Evolutionary conservation across 2,329 filamentous ascomycete species (phyloP), one percentile per base, ranked within the genome.

Genomic region (Xylariales sp.): DNA sequence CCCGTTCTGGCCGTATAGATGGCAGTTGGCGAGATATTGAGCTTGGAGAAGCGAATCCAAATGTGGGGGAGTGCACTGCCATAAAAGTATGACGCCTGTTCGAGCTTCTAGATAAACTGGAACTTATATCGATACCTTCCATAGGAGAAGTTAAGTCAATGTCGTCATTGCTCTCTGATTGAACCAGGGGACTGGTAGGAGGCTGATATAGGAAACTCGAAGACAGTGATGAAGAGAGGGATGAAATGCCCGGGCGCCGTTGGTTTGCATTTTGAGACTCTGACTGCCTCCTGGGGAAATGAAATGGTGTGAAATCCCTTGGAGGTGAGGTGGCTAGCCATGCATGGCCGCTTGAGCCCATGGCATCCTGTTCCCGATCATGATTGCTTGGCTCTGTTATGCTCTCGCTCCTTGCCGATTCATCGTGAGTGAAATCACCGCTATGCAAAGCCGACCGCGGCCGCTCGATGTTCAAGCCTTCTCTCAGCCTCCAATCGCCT

Each of bases 151-250:
- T 70, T 33, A 84, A 69, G 41, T 88, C 81, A 16, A 84, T 55
- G 48, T 93, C 88, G 6, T 88, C 83, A 49, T 90, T 93, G 62
- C 83, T 94, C 53, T 88, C 81, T 29, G 89, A 88, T 53, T 96
- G 83, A 1, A 94, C 90, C 10, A 98, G 69, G 12, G 93, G 93
- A 52, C 90, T 97, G 3, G 93, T 97, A 0, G 93, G 91, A 3
- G 87, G 79, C 61, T 91, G 85, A 44, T 95, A 85, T 21, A 85
- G 74, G 58, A 95, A 96, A 50, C 80, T 89, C 2, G 82, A 85
- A 0, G 85, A 83, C 12, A 86, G 71, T 1, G 88, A 85, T 6
- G 83, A 88, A 4, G 82, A 83, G 8, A 85, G 54, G 1, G 80
- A 82, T 6, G 83, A 82, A 14, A 73, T 66, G 16, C 69, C 62